These are phyloP conservation scores for Alternaria metachromatica DNA, from an alignment of 2,329 filamentous ascomycete species.

Conservation along the genomic window DNA sequence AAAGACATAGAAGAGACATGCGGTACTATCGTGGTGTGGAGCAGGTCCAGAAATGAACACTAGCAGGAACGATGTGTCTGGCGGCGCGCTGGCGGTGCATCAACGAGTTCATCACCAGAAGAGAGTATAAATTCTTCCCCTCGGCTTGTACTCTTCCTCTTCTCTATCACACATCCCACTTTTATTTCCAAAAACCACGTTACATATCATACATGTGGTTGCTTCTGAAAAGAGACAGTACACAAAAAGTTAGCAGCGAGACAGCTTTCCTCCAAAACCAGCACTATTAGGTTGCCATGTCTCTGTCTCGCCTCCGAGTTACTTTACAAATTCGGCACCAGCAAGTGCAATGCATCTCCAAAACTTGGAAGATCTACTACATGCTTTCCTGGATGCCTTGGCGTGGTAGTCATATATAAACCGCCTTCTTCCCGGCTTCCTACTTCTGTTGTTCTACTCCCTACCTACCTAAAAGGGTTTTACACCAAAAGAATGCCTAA, in stretches of 20 bases:
- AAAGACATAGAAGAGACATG: background rate
- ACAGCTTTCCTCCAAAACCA: rapidly evolving
- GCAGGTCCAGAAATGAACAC: background rate
- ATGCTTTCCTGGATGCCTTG: background rate
- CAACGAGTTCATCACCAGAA: too few species aligned
- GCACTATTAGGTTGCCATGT: background rate
- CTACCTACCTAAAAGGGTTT: background rate
- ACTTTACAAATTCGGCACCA: background rate
- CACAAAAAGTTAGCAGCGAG: background rate
- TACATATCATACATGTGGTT: too few species aligned
- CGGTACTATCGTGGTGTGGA: background rate
- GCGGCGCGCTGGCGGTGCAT: background rate
- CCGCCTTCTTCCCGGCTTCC: background rate
- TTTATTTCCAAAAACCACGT: too few species aligned
- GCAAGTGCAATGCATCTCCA: too few species aligned
- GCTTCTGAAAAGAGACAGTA: too few species aligned
- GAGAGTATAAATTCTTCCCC: background rate
- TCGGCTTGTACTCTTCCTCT: background rate
- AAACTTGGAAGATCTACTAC: too few species aligned
- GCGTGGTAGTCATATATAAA: background rate
- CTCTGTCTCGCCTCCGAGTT: background rate
- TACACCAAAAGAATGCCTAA: too few species aligned
- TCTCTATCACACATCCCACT: background rate
- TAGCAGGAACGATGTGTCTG: background rate
- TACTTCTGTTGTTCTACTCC: background rate